These are phyloP conservation scores for Kuraishia hungarica DNA, from an alignment of 805 yeast genomes.

Conservation along the genomic window DNA sequence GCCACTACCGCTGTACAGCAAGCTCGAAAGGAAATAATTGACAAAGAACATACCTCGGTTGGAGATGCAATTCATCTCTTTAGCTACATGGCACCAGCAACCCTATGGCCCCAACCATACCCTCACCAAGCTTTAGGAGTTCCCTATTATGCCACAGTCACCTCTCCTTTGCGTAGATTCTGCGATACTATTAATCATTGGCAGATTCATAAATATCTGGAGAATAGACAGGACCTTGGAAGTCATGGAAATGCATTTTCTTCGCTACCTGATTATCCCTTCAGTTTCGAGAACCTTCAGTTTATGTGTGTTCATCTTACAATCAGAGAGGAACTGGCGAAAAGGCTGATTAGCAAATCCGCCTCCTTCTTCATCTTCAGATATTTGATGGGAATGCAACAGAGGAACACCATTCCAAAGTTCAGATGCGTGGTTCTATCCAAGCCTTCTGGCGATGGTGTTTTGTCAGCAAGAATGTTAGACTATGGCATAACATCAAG, in stretches of 20 bases:
- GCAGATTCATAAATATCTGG: conserved; percentile 40
- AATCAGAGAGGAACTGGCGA: conserved; percentile 29
- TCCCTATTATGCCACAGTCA: conserved; percentile 57
- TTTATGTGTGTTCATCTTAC: conserved; percentile 34
- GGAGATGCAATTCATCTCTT: conserved; percentile 34
- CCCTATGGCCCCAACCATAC: conserved; percentile 32
- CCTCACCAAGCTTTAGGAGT: conserved; percentile 61
- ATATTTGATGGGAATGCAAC: conserved; percentile 14
- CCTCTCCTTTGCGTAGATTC: conserved; percentile 84
- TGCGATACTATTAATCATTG: conserved; percentile 77
- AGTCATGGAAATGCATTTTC: conserved; percentile 19
- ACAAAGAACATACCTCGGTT: conserved; percentile 17
- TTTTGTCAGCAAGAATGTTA: conserved; percentile 17
- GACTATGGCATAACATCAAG: conserved; percentile 21
- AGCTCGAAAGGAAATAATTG: conserved; percentile 13
- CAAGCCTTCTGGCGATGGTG: conserved; percentile 30
- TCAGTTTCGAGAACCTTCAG: conserved; percentile 24
- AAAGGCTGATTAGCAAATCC: conserved; percentile 14
- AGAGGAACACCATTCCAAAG: conserved; percentile 2
- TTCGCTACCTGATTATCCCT: conserved; percentile 16
- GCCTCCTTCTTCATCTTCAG: conserved; percentile 26
- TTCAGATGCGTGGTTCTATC: conserved; percentile 31
- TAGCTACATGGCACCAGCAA: conserved; percentile 44
- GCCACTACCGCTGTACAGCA: conserved; percentile 12
- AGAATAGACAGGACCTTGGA: neutral